phyloP scores from a whole-genome alignment of 2,329 filamentous ascomycete species.

The Paraphoma chrysanthemicola region DNA sequence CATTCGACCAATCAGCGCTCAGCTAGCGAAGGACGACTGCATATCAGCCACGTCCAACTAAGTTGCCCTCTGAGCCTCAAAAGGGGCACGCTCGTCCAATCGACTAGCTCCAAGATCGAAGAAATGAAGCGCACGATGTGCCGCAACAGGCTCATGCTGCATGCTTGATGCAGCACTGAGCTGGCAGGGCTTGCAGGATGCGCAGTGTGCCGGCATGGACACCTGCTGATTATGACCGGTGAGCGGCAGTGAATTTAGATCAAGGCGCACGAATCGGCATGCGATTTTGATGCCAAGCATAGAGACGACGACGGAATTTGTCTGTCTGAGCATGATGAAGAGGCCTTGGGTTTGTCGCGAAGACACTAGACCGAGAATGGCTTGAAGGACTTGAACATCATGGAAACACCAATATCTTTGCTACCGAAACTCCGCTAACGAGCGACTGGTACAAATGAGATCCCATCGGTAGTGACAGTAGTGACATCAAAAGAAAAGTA shows the following conservation, averaged over 20 bases:
- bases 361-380: no score
- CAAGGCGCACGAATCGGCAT: no score
- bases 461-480: not conserved
- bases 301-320: no score
- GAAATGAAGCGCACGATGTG: not conserved
- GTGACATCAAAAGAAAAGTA: no score
- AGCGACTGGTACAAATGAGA: not conserved
- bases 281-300: no score
- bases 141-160: not conserved
- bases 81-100: conserved; percentile 2
- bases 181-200: not conserved
- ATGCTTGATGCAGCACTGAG: not conserved
- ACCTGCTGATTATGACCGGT: no score
- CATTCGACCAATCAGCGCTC: not conserved
- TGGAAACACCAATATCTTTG: not conserved
- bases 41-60: not conserved
- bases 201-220: not conserved
- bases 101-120: not conserved
- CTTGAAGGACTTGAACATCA: not conserved
- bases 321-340: no score
- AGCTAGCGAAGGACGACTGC: not conserved
- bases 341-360: no score
- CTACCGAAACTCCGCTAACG: not conserved
- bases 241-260: no score
- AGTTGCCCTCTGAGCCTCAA: not conserved